Percentiles rank a stretch among this genome's conserved stretches.
phyloP scores from a whole-genome alignment of 2,329 filamentous ascomycete genomes.

The Verticillium longisporum region DNA sequence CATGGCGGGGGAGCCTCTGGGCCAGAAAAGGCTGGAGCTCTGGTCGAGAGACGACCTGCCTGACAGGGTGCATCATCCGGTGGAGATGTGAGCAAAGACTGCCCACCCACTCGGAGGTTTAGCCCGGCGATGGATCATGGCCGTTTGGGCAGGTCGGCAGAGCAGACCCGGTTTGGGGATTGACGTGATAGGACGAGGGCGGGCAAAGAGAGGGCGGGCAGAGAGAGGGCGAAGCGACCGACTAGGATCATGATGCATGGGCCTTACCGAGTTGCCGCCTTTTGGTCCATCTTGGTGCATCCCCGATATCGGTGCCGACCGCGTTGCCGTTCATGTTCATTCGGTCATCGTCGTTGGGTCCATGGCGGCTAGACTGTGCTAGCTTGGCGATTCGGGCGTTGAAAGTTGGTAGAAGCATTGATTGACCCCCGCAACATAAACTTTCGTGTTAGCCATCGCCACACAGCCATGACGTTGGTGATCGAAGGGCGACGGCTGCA shows the following conservation, averaged over 20 bases:
- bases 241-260: not conserved
- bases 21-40: not conserved
- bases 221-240: too few relatives aligned
- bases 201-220: not conserved
- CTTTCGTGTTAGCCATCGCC: too few relatives aligned
- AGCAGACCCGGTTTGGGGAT: not conserved
- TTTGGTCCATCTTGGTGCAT: not conserved
- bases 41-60: not conserved
- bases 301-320: not conserved
- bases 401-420: too few relatives aligned
- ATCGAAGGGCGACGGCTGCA: too few relatives aligned
- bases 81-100: not conserved
- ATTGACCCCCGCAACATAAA: too few relatives aligned
- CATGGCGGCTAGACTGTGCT: not conserved
- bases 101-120: not conserved
- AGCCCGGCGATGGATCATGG: not conserved
- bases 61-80: not conserved
- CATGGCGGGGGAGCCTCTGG: not conserved
- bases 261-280: too few relatives aligned
- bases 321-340: not conserved
- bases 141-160: not conserved
- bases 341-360: not conserved
- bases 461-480: too few relatives aligned
- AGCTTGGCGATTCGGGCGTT: not conserved
- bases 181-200: not conserved